These are phyloP conservation scores for Candida insectorum DNA, from an alignment of 805 yeast species.

Conservation along the genomic window DNA sequence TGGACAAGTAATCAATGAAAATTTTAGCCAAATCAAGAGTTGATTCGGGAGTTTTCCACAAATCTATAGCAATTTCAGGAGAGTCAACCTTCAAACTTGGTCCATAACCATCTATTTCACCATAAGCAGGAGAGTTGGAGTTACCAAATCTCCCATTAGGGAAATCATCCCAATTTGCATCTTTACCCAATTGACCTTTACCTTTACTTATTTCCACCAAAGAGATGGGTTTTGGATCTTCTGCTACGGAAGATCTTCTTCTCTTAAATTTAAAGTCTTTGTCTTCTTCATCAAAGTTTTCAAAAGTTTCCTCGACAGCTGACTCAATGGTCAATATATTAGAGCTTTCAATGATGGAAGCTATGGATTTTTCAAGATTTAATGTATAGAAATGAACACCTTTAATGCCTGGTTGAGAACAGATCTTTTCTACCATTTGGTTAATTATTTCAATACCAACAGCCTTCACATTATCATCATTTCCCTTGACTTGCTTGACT, in stretches of 20 bases:
- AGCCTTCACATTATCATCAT: constrained; percentile 75
- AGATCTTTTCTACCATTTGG: constrained; percentile 59
- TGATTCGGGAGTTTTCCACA: constrained; percentile 78
- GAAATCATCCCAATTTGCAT: constrained; percentile 96
- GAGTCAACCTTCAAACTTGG: constrained; percentile 76
- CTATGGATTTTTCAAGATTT: constrained; percentile 88
- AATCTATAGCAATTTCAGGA: constrained; percentile 58
- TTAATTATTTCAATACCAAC: constrained; percentile 75
- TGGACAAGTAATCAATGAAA: constrained; percentile 70
- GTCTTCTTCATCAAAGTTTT: constrained; percentile 7
- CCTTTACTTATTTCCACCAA: constrained; percentile 80
- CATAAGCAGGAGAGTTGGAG: constrained; percentile 93
- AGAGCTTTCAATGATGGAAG: constrained; percentile 71
- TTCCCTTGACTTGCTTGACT: constrained; percentile 55
- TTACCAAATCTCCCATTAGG: constrained; percentile 96
- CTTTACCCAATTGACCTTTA: constrained; percentile 78
- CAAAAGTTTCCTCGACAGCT: constrained; percentile 31
- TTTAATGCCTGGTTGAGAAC: constrained; percentile 49
- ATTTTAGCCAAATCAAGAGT: constrained; percentile 58
- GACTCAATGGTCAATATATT: constrained; percentile 40
- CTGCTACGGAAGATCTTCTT: constrained; percentile 35
- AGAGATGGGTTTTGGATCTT: constrained; percentile 29
- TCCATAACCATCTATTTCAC: constrained; percentile 97
- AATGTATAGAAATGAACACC: constrained; percentile 93
- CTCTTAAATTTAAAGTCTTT: constrained; percentile 15